These are phyloP conservation scores for Boletus rex-veris DNA, from an alignment of 768 basidiomycete genomes.

Conservation along the genomic window DNA sequence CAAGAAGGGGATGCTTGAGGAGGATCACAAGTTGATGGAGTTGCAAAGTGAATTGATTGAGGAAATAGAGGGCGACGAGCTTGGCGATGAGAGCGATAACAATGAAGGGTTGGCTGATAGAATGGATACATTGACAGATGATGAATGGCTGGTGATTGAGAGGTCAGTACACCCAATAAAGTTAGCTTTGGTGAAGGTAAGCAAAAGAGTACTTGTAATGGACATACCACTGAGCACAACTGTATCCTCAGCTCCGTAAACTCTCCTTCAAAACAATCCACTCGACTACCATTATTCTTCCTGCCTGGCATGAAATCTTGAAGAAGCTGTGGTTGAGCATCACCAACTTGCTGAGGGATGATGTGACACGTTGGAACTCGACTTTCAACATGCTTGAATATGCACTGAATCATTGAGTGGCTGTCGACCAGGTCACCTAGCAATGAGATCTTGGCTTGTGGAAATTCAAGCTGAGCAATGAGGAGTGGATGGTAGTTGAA, in stretches of 20 bases:
- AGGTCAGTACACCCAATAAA: neutral
- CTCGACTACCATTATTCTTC: conserved; percentile 16
- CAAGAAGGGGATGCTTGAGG: too few species aligned
- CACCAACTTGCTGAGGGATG: conserved; percentile 20
- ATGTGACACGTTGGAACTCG: conserved; percentile 26
- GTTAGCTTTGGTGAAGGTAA: conserved; percentile 2
- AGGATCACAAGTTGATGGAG: too few species aligned
- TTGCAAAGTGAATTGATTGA: too few species aligned
- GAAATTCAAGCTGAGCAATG: conserved; percentile 2
- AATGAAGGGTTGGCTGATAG: conserved; percentile 14
- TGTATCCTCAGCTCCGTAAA: conserved; percentile 16
- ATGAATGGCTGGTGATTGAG: neutral
- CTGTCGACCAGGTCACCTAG: neutral
- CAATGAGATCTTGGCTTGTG: conserved; percentile 6
- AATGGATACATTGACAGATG: neutral
- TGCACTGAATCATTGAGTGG: neutral
- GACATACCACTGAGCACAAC: neutral
- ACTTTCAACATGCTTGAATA: neutral
- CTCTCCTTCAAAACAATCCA: conserved; percentile 21
- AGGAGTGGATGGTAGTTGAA: conserved; percentile 13
- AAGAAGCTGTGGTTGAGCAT: neutral
- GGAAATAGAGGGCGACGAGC: too few species aligned
- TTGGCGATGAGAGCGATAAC: conserved; percentile 10
- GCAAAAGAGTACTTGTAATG: neutral
- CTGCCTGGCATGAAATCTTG: conserved; percentile 13